Conservation (phyloP, 208 protist genomes). For the Angomonas ambiguus region DNA sequence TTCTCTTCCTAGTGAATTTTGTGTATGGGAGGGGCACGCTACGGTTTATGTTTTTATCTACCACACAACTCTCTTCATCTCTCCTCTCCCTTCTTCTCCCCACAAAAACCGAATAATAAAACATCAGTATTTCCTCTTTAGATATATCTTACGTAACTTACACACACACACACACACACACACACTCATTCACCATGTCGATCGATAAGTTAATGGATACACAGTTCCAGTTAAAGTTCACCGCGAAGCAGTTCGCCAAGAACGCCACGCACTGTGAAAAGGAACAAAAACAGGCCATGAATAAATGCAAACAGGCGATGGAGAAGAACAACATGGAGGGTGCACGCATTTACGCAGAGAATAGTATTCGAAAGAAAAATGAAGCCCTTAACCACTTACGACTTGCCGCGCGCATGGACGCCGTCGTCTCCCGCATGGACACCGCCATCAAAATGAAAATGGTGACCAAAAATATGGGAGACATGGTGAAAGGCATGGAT, state of each 20-base stretch:
- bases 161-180: background rate
- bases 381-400: slow-evolving; percentile 96
- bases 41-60: slow-evolving; percentile 11
- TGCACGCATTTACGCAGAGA: slow-evolving; percentile 97
- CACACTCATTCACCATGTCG: slow-evolving; percentile 40
- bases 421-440: slow-evolving; percentile 93
- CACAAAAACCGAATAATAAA: background rate
- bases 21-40: too few species aligned
- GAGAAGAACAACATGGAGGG: slow-evolving; percentile 97
- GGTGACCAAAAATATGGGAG: slow-evolving; percentile 93
- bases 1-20: too few species aligned
- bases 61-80: background rate
- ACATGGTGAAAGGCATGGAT: slow-evolving; percentile 94
- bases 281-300: slow-evolving; percentile 89
- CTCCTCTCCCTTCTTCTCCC: too few species aligned
- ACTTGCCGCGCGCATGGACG: slow-evolving; percentile 94
- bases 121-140: background rate
- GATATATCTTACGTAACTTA: background rate
- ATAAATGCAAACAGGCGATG: slow-evolving; percentile 94
- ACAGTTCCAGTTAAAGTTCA: slow-evolving; percentile 96
- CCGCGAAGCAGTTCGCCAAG: slow-evolving; percentile 92
- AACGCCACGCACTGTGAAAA: slow-evolving; percentile 89
- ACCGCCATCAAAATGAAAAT: slow-evolving; percentile 93
- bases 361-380: slow-evolving; percentile 97
- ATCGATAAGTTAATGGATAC: slow-evolving; percentile 83